Evolutionary conservation across 2,329 filamentous ascomycete genomes (phyloP).

Genomic region (Biscogniauxia marginata): DNA sequence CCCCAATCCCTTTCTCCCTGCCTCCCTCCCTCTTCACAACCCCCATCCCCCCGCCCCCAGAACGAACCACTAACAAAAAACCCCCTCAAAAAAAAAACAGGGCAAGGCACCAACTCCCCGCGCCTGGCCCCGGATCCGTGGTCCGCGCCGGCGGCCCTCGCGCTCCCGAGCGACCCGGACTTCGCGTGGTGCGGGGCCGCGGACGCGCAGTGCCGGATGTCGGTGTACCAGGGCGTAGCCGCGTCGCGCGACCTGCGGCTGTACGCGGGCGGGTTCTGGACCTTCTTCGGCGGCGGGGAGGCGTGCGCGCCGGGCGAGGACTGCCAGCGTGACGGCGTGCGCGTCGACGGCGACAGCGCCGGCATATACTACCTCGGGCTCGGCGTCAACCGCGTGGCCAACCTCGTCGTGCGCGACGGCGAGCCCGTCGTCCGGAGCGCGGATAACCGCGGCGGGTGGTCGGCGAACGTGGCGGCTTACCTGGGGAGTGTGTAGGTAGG

Average conservation of each 20-base stretch:
- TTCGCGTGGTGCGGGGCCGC: slow-evolving; percentile 17
- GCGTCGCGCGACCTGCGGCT: slow-evolving; percentile 9
- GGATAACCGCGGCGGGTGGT: slow-evolving; percentile 17
- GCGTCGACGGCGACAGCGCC: slow-evolving; percentile 52
- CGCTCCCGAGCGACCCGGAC: slow-evolving; percentile 19
- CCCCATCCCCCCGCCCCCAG: too few relatives aligned
- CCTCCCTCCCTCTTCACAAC: too few relatives aligned
- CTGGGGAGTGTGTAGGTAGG: slow-evolving; percentile 3
- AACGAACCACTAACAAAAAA: too few relatives aligned
- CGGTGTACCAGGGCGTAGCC: slow-evolving; percentile 19
- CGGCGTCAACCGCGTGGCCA: slow-evolving; percentile 11
- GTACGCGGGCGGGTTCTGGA: slow-evolving; percentile 24
- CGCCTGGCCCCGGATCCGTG: slow-evolving; percentile 7
- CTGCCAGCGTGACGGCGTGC: slow-evolving; percentile 48
- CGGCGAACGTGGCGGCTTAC: slow-evolving; percentile 13
- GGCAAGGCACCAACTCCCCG: slow-evolving; percentile 11
- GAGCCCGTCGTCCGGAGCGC: slow-evolving; percentile 1
- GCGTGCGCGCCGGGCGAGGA: slow-evolving; percentile 31
- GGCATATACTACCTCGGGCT: slow-evolving; percentile 49
- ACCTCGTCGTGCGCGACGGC: slow-evolving; percentile 9
- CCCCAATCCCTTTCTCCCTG: too few relatives aligned
- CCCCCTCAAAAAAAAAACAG: background rate
- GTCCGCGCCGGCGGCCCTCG: slow-evolving; percentile 1
- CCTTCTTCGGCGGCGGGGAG: slow-evolving; percentile 19
- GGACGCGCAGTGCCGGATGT: slow-evolving; percentile 19